phyloP scores from a whole-genome alignment of 2,329 filamentous ascomycete genomes.

The Escovopsis sp. region DNA sequence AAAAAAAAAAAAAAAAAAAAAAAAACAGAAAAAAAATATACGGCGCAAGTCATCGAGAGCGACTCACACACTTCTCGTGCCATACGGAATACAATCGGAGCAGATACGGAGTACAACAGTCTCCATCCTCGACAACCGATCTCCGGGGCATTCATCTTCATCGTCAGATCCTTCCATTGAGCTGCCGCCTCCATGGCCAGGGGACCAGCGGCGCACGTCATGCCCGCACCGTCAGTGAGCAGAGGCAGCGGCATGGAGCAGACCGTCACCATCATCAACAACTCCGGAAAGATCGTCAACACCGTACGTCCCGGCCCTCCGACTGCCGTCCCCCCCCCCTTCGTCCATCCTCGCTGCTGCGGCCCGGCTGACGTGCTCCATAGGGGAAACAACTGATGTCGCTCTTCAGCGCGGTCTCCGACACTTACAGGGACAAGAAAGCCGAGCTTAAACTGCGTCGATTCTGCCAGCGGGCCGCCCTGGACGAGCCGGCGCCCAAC shows the following conservation, averaged over 20 bases:
- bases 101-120: too few relatives aligned
- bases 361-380: not conserved
- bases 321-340: not conserved
- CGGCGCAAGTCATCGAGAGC: too few relatives aligned
- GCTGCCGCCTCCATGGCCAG: not conserved
- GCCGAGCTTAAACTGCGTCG: conserved; percentile 59
- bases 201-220: not conserved
- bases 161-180: not conserved
- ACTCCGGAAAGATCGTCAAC: conserved; percentile 78
- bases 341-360: too few relatives aligned
- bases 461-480: conserved; percentile 10
- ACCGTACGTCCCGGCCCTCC: conserved; percentile 44
- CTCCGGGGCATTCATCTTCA: too few relatives aligned
- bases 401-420: conserved; percentile 84
- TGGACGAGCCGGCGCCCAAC: conserved; percentile 17
- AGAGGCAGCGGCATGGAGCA: conserved; percentile 36
- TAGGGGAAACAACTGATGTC: conserved; percentile 81
- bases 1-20: too few relatives aligned
- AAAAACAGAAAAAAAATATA: too few relatives aligned
- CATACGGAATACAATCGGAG: too few relatives aligned
- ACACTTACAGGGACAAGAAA: conserved; percentile 78
- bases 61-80: too few relatives aligned
- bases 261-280: conserved; percentile 82
- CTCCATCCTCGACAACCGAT: too few relatives aligned
- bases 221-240: not conserved